Evolutionary conservation across 2,329 filamentous ascomycete species (phyloP), one percentile per base, ranked within the genome.

Genomic region (Fusarium sp.): DNA sequence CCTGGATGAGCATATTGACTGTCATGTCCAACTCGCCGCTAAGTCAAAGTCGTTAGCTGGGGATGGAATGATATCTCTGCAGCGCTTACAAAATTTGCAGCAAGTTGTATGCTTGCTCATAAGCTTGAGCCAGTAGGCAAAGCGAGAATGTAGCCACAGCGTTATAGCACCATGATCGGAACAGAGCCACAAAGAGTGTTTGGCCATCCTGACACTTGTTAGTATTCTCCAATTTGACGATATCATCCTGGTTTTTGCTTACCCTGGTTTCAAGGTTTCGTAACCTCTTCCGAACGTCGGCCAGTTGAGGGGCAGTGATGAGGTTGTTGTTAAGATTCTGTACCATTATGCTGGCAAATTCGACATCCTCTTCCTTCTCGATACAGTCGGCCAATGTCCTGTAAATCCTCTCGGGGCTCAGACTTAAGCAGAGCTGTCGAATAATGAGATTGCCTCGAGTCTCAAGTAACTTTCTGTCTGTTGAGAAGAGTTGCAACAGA

Each of bases 341-440:
- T 30, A 99, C 94, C 96, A 99, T 99, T 75, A 99, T 98, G 78
- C 95, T 98, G 18, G 96, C 95, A 80, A 99, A 99, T 79, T 99
- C 97, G 44, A 99, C 90, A 78, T 99, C 96, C 81, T 98, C 96
- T 79, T 99, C 96, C 77, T 94, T 97, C 80, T 98, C 96, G 12
- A 99, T 92, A 73, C 96, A 98, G 75, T 99, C 96, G 27, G 96
- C 97, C 69, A 99, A 85, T 4, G 94, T 98, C 32, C 96, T 90
- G 77, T 98, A 99, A 62, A 99, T 99, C 47, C 94, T 89, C 79
- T 99, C 96, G 0, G 96, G 92, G 71, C 94, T 98, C 29, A 99
- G 85, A 64, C 93, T 97, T 65, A 97, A 88, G 79, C 95, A 99
- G 27, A 99, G 85, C 78, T 99, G 95, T 60, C 97, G 88, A 71